Percentiles rank a stretch among this genome's conserved stretches.
phyloP scores from a whole-genome alignment of 2,329 filamentous ascomycete genomes.

The Plenodomus lindquistii region DNA sequence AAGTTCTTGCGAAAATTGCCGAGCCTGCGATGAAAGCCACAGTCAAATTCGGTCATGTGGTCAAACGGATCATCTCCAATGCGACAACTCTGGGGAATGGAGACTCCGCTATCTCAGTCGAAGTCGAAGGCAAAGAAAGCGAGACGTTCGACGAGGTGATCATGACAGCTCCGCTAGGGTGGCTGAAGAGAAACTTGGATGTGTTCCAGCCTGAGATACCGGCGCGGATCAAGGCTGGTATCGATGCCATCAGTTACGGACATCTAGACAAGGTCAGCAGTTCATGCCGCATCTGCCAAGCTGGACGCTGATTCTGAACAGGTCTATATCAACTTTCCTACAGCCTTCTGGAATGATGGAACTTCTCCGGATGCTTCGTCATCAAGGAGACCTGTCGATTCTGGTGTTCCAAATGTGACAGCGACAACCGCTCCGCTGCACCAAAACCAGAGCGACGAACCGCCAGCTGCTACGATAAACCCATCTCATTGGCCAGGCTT shows the following conservation, averaged over 20 bases:
- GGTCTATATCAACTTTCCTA: constrained; percentile 65
- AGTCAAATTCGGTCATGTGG: constrained; percentile 55
- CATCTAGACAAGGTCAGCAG: constrained; percentile 68
- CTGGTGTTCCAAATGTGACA: constrained; percentile 41
- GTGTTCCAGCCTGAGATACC: constrained; percentile 66
- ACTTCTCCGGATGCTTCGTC: background rate
- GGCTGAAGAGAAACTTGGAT: constrained; percentile 40
- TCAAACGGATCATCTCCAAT: constrained; percentile 48
- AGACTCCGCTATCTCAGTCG: constrained; percentile 37
- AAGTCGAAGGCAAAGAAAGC: constrained; percentile 51
- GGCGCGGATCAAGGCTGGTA: constrained; percentile 60
- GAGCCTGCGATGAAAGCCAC: constrained; percentile 61
- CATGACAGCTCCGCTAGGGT: constrained; percentile 69
- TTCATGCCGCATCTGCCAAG: constrained; percentile 6
- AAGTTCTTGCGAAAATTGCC: constrained; percentile 63
- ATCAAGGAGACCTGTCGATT: constrained; percentile 11
- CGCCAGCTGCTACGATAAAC: constrained; percentile 28
- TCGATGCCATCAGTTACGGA: constrained; percentile 69
- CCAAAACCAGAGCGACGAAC: constrained; percentile 28
- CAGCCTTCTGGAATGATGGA: constrained; percentile 69
- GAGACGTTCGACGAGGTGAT: constrained; percentile 69
- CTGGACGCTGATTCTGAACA: constrained; percentile 4
- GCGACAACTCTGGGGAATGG: constrained; percentile 19
- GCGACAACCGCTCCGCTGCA: constrained; percentile 44
- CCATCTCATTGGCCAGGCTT: constrained; percentile 62